Evolutionary conservation across 2,329 filamentous ascomycete genomes (phyloP).

Genomic region (Fusarium miscanthi): DNA sequence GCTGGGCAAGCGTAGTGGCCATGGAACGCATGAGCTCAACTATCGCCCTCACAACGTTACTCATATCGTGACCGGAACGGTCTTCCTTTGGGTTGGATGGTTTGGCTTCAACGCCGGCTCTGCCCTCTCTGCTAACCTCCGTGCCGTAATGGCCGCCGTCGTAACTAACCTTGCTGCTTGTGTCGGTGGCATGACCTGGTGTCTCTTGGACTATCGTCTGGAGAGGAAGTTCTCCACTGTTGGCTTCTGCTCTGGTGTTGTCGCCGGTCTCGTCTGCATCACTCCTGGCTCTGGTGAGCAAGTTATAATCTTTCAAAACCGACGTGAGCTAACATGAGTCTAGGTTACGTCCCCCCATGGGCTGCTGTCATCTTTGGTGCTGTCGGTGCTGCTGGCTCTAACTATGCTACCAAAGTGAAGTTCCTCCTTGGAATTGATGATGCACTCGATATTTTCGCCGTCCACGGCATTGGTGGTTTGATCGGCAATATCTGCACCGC

Average conservation of each 20-base stretch:
- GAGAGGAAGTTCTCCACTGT: conserved; percentile 94
- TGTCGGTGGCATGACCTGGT: conserved; percentile 89
- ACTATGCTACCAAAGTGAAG: conserved; percentile 92
- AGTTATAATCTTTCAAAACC: background rate
- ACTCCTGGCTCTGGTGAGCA: conserved; percentile 81
- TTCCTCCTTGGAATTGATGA: conserved; percentile 85
- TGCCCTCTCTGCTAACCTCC: conserved; percentile 82
- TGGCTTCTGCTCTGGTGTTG: conserved; percentile 90
- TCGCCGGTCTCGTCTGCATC: conserved; percentile 87
- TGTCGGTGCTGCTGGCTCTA: conserved; percentile 80
- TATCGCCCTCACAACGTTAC: conserved; percentile 94
- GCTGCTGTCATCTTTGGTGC: conserved; percentile 83
- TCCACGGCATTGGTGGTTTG: conserved; percentile 81
- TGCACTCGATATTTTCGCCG: conserved; percentile 88
- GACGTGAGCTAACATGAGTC: conserved; percentile 15
- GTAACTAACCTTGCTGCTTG: conserved; percentile 89
- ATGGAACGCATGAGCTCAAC: conserved; percentile 88
- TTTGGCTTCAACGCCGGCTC: conserved; percentile 95
- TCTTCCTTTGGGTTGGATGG: conserved; percentile 96
- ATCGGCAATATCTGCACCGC: conserved; percentile 83
- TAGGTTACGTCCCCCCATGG: conserved; percentile 83
- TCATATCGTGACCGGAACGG: conserved; percentile 90
- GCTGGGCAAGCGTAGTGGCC: conserved; percentile 85
- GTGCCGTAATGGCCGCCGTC: conserved; percentile 86
- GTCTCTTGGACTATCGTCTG: conserved; percentile 86